Percentiles rank a stretch among this genome's conserved stretches.
Evolutionary conservation across 148 eudicot species (phyloP).

Genomic region (Rhododendron williamsianum): DNA sequence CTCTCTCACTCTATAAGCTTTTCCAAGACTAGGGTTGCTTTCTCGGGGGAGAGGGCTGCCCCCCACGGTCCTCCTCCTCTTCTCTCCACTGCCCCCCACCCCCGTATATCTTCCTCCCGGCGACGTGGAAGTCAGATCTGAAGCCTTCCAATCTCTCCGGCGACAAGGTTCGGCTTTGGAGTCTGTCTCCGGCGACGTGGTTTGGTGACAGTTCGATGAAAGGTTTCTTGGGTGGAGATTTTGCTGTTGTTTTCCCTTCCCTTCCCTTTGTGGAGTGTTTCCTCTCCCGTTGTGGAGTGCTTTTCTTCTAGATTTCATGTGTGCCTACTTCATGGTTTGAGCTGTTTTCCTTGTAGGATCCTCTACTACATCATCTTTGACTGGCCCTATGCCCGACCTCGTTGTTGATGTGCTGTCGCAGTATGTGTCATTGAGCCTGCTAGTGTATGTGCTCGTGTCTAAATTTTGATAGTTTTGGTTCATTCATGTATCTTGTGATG

Average conservation of each 20-base stretch:
- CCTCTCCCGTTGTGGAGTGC: neutral
- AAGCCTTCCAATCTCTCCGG: neutral
- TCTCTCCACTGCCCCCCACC: neutral
- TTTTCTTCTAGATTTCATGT: neutral
- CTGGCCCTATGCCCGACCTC: too few species aligned
- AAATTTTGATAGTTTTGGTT: too few species aligned
- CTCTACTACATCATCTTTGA: neutral
- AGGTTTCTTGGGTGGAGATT: neutral
- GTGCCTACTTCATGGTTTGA: neutral
- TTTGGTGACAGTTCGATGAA: neutral
- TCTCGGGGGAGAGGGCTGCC: neutral
- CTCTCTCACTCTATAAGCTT: neutral
- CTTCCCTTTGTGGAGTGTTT: neutral
- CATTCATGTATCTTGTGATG: too few species aligned
- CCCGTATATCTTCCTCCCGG: neutral
- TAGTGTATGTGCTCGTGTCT: too few species aligned
- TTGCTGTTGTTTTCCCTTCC: neutral
- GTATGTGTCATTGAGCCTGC: too few species aligned
- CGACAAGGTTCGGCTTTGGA: neutral
- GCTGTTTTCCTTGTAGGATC: neutral
- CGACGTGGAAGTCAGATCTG: neutral
- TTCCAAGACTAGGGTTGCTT: neutral
- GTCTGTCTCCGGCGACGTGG: neutral
- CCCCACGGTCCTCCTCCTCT: neutral
- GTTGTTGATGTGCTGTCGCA: neutral